Conservation (phyloP, 805 yeast species). For the Ogataea henricii region DNA sequence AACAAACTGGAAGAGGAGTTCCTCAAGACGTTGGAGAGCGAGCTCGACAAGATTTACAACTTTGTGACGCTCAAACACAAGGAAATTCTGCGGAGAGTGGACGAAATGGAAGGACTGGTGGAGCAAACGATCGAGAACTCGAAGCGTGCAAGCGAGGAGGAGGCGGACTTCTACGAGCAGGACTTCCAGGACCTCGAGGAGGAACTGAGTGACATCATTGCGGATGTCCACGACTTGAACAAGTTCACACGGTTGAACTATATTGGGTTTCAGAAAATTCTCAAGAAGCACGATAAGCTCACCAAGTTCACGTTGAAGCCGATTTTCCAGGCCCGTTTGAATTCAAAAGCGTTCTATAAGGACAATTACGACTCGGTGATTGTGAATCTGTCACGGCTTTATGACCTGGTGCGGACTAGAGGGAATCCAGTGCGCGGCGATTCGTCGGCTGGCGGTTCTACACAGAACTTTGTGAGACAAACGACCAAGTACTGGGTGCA, state of each 20-base stretch:
- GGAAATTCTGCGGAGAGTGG: conserved; percentile 83
- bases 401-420: conserved; percentile 91
- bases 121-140: conserved; percentile 52
- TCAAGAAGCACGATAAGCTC: conserved; percentile 93
- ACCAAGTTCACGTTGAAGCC: conserved; percentile 83
- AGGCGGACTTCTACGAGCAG: conserved; percentile 47
- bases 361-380: conserved; percentile 90
- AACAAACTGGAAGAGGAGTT: conserved; percentile 81
- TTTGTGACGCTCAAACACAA: conserved; percentile 87
- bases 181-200: conserved; percentile 76
- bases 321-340: conserved; percentile 88
- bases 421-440: conserved; percentile 96
- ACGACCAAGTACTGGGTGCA: conserved; percentile 99
- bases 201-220: conserved; percentile 82
- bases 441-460: conserved; percentile 96
- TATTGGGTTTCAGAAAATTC: conserved; percentile 95
- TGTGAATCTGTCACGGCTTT: conserved; percentile 83
- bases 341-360: conserved; percentile 93
- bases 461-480: conserved; percentile 97
- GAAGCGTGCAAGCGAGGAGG: conserved; percentile 40
- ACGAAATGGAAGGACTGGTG: conserved; percentile 76
- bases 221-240: conserved; percentile 96
- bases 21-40: conserved; percentile 70
- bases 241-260: conserved; percentile 91
- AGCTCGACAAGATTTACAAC: conserved; percentile 89